A percentile compares a stretch with the other conserved stretches of the same genome.
Conservation (phyloP, 495 filamentous ascomycete species). For the Xylaria intraflava region DNA sequence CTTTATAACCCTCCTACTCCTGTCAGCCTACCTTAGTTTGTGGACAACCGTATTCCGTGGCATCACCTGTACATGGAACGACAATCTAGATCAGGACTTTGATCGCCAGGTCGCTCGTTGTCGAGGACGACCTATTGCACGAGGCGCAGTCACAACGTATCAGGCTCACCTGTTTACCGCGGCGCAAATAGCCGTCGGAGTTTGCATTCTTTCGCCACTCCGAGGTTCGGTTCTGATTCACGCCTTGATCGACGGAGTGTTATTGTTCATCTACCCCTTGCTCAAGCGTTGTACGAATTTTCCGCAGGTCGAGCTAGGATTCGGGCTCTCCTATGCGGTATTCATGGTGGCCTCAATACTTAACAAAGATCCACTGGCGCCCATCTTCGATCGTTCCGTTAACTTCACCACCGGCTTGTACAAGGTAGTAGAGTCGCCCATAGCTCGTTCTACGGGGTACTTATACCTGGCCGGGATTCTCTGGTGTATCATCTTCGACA, state of each 20-base stretch:
- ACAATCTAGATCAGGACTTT: conserved; percentile 36
- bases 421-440: neutral
- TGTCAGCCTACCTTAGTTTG: neutral
- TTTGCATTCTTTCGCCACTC: conserved; percentile 3
- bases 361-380: neutral
- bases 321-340: conserved; percentile 9
- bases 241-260: neutral
- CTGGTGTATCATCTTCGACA: conserved; percentile 25
- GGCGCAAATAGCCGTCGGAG: conserved; percentile 8
- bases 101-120: conserved; percentile 36
- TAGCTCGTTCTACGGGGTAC: neutral
- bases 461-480: conserved; percentile 10
- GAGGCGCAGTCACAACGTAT: conserved; percentile 31
- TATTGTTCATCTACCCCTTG: conserved; percentile 16
- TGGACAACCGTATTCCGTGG: conserved; percentile 13
- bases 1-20: no score
- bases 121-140: conserved; percentile 22
- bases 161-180: conserved; percentile 30
- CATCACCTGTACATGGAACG: conserved; percentile 33
- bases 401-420: neutral
- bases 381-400: neutral
- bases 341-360: conserved; percentile 3
- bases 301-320: conserved; percentile 14
- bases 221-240: neutral
- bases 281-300: conserved; percentile 17